These are phyloP conservation scores for Moniliella sp. DNA, from an alignment of 1,284 basidiomycete genomes.

Conservation along the genomic window DNA sequence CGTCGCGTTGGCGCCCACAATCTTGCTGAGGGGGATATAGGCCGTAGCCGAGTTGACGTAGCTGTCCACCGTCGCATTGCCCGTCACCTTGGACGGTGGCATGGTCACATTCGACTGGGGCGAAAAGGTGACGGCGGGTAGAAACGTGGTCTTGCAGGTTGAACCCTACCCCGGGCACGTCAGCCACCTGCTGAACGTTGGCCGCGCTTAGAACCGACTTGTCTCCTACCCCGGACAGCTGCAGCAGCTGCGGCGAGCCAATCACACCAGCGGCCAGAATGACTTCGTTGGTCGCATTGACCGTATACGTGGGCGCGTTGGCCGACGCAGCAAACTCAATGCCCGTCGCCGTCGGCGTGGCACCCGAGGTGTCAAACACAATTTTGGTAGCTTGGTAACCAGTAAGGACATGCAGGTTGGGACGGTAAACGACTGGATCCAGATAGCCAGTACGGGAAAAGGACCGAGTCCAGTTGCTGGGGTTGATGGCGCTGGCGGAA, in stretches of 20 bases:
- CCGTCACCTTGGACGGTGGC: conserved; percentile 5
- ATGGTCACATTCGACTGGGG: conserved; percentile 6
- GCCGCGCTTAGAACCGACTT: conserved; percentile 38
- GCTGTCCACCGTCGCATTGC: conserved; percentile 8
- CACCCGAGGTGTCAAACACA: conserved; percentile 40
- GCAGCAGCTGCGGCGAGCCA: conserved; percentile 43
- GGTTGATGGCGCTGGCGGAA: conserved; percentile 47
- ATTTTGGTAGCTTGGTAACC: conserved; percentile 46
- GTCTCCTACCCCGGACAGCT: conserved; percentile 50
- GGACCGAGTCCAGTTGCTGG: conserved; percentile 45
- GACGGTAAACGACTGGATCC: conserved; percentile 42
- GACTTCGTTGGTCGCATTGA: conserved; percentile 43
- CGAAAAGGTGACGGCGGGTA: conserved; percentile 8
- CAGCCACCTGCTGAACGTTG: conserved; percentile 38
- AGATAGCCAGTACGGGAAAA: conserved; percentile 51
- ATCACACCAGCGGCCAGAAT: conserved; percentile 36
- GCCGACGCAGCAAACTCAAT: conserved; percentile 11
- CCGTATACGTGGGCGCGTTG: conserved; percentile 30
- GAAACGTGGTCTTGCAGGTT: conserved; percentile 53
- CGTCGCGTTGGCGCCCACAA: conserved; percentile 36
- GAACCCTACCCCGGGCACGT: conserved; percentile 53
- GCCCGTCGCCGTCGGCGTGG: too few species aligned
- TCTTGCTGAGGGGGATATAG: conserved; percentile 43
- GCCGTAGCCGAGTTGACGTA: conserved; percentile 49
- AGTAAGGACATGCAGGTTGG: conserved; percentile 47